A percentile compares a stretch with the other conserved stretches of the same genome.
Evolutionary conservation across 306 rosid genomes (phyloP).

Genomic region (Canavalia ensiformis): DNA sequence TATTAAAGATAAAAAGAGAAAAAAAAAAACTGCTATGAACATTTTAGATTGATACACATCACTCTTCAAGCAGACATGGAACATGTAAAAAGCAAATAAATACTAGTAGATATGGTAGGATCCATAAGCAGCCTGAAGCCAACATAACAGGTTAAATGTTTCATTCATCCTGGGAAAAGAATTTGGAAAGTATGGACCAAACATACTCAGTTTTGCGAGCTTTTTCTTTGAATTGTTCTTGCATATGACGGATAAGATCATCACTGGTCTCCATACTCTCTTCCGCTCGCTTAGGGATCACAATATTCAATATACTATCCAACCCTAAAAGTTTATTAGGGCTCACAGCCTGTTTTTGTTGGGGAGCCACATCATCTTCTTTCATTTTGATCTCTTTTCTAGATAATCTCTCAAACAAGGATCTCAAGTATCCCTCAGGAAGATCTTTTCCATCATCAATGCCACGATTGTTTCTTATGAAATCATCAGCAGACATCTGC

Average conservation of each 20-base stretch:
- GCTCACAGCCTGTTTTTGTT: slow-evolving; percentile 82
- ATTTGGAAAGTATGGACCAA: slow-evolving; percentile 21
- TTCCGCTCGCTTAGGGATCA: slow-evolving; percentile 76
- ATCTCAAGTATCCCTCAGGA: slow-evolving; percentile 86
- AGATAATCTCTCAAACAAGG: slow-evolving; percentile 87
- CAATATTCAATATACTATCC: slow-evolving; percentile 94
- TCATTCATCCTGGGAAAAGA: slow-evolving; percentile 21
- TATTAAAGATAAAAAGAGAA: neutral
- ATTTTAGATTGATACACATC: slow-evolving; percentile 35
- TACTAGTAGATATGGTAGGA: slow-evolving; percentile 28
- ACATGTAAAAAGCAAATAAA: slow-evolving; percentile 33
- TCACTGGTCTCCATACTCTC: slow-evolving; percentile 94
- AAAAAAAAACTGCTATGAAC: neutral
- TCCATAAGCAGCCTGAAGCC: slow-evolving; percentile 38
- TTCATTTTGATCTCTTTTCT: slow-evolving; percentile 98
- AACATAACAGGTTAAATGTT: slow-evolving; percentile 34
- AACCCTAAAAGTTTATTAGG: slow-evolving; percentile 86
- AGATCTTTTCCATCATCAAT: slow-evolving; percentile 99
- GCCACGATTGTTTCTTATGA: slow-evolving; percentile 97
- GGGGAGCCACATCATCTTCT: slow-evolving; percentile 78
- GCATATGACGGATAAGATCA: slow-evolving; percentile 96
- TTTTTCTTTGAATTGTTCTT: slow-evolving; percentile 95
- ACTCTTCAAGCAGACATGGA: slow-evolving; percentile 33
- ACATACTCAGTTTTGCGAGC: slow-evolving; percentile 98
- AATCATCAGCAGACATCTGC: slow-evolving; percentile 99